phyloP scores from a whole-genome alignment of 2,329 filamentous ascomycete genomes.

The Pyrenophora graminea region DNA sequence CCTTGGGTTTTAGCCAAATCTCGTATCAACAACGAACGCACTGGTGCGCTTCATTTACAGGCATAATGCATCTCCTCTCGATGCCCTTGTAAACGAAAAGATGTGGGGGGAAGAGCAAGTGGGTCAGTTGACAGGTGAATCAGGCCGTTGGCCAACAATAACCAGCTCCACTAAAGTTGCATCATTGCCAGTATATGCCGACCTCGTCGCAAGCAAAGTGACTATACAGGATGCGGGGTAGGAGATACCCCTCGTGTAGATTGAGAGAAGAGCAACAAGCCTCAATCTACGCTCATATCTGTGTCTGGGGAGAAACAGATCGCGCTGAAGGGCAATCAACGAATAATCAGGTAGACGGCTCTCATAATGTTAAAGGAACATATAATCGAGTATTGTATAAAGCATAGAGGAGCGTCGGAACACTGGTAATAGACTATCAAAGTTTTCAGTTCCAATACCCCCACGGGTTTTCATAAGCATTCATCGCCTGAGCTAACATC shows the following conservation, averaged over 20 bases:
- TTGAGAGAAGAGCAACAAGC: background rate
- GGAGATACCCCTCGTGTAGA: background rate
- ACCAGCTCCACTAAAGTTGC: too few relatives aligned
- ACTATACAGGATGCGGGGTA: conserved; percentile 1
- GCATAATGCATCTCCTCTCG: too few relatives aligned
- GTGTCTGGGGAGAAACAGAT: background rate
- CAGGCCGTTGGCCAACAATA: background rate
- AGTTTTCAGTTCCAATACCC: background rate
- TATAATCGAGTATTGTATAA: background rate
- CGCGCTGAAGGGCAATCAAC: conserved; percentile 2
- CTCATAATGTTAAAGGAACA: background rate
- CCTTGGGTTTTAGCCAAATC: too few relatives aligned
- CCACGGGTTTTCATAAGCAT: background rate
- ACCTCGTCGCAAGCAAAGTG: background rate
- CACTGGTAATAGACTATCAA: background rate
- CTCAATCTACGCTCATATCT: conserved; percentile 4
- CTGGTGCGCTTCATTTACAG: too few relatives aligned
- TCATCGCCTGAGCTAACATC: background rate
- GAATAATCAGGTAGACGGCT: background rate
- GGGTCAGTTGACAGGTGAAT: background rate
- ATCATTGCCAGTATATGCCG: background rate
- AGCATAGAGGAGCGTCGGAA: background rate
- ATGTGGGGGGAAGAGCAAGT: background rate
- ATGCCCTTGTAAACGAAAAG: too few relatives aligned
- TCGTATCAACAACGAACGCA: too few relatives aligned